phyloP scores from a whole-genome alignment of 805 yeast genomes.

The Lipomyces kockii region DNA sequence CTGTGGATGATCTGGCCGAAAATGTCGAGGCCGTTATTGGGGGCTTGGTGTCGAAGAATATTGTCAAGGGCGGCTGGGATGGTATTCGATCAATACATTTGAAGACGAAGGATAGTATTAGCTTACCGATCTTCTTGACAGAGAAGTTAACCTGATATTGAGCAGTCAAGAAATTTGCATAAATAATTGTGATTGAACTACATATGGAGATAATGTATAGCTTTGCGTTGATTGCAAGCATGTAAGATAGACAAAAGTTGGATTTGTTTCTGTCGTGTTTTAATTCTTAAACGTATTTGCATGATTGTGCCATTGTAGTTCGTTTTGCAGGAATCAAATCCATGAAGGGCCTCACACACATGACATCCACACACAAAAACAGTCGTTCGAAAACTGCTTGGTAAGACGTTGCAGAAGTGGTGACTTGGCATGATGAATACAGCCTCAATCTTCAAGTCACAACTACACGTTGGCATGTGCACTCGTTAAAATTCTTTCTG shows the following conservation, averaged over 20 bases:
- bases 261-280: not conserved
- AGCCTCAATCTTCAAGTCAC: not conserved
- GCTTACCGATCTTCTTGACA: constrained; percentile 79
- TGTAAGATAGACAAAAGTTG: constrained; percentile 3
- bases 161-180: not conserved
- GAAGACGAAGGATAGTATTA: constrained; percentile 76
- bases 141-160: constrained; percentile 51
- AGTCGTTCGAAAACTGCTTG: too few species aligned
- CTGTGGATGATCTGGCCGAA: constrained; percentile 57
- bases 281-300: constrained; percentile 2
- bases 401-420: not conserved
- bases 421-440: not conserved
- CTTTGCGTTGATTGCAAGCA: not conserved
- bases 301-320: not conserved
- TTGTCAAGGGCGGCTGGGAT: constrained; percentile 42
- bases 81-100: constrained; percentile 54
- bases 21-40: constrained; percentile 63
- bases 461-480: not conserved
- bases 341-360: not conserved
- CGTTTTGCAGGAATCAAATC: not conserved
- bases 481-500: not conserved
- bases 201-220: not conserved
- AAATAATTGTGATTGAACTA: not conserved
- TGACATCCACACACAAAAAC: too few species aligned
- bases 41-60: constrained; percentile 32